Base-by-base conservation (phyloP, 2,329 filamentous ascomycete genomes). In the Hortaea sp. region DNA sequence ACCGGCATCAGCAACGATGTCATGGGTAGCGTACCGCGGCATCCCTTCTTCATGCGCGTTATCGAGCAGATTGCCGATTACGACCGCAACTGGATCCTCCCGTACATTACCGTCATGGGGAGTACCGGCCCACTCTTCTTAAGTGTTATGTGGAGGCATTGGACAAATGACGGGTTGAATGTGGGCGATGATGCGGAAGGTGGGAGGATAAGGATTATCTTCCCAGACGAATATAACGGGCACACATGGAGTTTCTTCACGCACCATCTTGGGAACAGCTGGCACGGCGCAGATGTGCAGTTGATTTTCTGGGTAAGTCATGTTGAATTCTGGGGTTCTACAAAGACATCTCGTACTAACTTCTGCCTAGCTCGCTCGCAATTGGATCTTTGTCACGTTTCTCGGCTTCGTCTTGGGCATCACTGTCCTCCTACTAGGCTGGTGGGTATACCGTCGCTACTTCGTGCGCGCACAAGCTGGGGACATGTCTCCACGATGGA, bases 1-100 rank as follows among this genome's bases (percentile, higher is more conserved):
- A 89, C 85, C 1, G 85, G 85, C 51, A 85, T 89, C 55, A 85
- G 81, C 54, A 89, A 89, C 69, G 85, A 89, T 58, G 82, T 81
- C 37, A 88, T 89, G 84, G 83, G 83, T 42, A 69, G 83, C 11
- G 74, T 85, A 0, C 79, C 82, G 0, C 74, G 79, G 49, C 85
- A 89, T 57, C 84, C 84, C 0, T 86, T 86, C 69, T 88, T 88
- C 70, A 70, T 81, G 43, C 72, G 74, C 42, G 80, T 84, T 35
- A 84, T 87, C 56, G 75, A 84, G 51, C 72, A 75, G 9, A 69
- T 89, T n/a, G 74, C 78, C 47, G 71, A 73, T 45, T 86, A 85
- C 64, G 75, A 85, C 59, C 74, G 78, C 49, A 77, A 77, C 52
- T 89, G 84, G 84, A 59, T 79, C 35, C 63, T 82, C 50, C 76